These are phyloP conservation scores for Starmerella scarabaei DNA, from an alignment of 805 yeast species.

Conservation along the genomic window DNA sequence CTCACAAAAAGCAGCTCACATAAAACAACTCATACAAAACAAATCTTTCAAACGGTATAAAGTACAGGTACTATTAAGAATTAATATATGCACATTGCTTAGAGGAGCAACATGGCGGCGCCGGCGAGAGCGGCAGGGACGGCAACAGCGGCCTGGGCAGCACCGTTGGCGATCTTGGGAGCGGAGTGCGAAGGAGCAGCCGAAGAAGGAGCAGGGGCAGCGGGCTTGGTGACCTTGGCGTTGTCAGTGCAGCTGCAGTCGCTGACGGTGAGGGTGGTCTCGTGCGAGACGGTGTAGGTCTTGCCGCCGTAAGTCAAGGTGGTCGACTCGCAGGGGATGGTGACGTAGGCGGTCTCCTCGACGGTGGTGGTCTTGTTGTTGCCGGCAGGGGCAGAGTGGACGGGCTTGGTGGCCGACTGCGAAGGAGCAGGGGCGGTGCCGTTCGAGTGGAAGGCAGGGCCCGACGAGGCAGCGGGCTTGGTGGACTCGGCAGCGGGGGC, in stretches of 20 bases:
- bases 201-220: slow-evolving; percentile 24
- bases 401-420: slow-evolving; percentile 1
- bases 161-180: slow-evolving; percentile 16
- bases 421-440: background rate
- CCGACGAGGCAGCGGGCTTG: slow-evolving; percentile 1
- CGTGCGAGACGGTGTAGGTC: slow-evolving; percentile 26
- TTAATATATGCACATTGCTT: slow-evolving; percentile 2
- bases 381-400: slow-evolving; percentile 1
- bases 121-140: slow-evolving; percentile 21
- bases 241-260: slow-evolving; percentile 54
- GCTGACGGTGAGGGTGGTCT: slow-evolving; percentile 51
- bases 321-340: slow-evolving; percentile 22
- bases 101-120: slow-evolving; percentile 19
- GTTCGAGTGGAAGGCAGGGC: background rate
- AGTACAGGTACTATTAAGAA: background rate
- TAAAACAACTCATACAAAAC: too few relatives aligned
- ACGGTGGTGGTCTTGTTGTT: slow-evolving; percentile 19
- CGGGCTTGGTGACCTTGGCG: slow-evolving; percentile 33
- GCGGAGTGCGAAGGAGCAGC: slow-evolving; percentile 9
- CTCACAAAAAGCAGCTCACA: too few relatives aligned
- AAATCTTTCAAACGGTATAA: too few relatives aligned
- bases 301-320: slow-evolving; percentile 30
- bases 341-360: slow-evolving; percentile 20
- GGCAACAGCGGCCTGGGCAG: slow-evolving; percentile 15
- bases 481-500: slow-evolving; percentile 2